A percentile compares a stretch with the other conserved stretches of the same genome.
Conservation (phyloP, 441 rosid species). For the Isatis lusitanica region DNA sequence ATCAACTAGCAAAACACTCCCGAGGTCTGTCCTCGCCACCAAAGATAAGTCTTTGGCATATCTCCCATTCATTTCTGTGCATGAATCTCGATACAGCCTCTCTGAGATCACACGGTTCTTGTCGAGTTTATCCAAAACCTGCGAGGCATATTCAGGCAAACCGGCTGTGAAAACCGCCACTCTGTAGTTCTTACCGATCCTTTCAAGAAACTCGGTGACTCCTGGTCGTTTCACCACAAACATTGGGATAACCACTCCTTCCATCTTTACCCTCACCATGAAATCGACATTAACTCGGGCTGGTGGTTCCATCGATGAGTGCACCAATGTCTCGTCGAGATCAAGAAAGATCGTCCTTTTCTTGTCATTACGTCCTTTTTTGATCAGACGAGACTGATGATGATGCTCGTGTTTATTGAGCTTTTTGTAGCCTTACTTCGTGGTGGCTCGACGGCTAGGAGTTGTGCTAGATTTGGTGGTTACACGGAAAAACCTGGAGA, state of each 20-base stretch:
- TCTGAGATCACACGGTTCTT: conserved; percentile 52
- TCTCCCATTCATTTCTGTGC: conserved; percentile 61
- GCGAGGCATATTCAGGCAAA: conserved; percentile 69
- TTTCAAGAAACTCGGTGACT: conserved; percentile 63
- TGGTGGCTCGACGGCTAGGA: conserved; percentile 19
- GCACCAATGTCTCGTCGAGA: conserved; percentile 86
- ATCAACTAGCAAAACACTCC: conserved; percentile 68
- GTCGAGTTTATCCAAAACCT: conserved; percentile 67
- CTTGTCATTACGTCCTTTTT: not conserved
- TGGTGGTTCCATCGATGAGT: conserved; percentile 73
- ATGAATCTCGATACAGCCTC: conserved; percentile 68
- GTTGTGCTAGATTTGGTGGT: conserved; percentile 1
- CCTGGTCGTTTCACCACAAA: conserved; percentile 86
- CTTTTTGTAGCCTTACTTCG: conserved; percentile 34
- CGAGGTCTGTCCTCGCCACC: conserved; percentile 56
- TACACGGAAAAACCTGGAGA: conserved; percentile 55
- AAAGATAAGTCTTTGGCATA: conserved; percentile 66
- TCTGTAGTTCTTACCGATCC: conserved; percentile 50
- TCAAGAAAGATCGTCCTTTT: conserved; percentile 74
- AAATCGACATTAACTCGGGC: conserved; percentile 50
- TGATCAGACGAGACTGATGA: not conserved
- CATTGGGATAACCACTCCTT: conserved; percentile 56
- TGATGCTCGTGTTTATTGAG: conserved; percentile 23
- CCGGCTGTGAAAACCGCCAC: conserved; percentile 90
- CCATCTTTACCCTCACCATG: conserved; percentile 56